Evolutionary conservation across 306 rosid species (phyloP).

Genomic region (Calophaca sinica): DNA sequence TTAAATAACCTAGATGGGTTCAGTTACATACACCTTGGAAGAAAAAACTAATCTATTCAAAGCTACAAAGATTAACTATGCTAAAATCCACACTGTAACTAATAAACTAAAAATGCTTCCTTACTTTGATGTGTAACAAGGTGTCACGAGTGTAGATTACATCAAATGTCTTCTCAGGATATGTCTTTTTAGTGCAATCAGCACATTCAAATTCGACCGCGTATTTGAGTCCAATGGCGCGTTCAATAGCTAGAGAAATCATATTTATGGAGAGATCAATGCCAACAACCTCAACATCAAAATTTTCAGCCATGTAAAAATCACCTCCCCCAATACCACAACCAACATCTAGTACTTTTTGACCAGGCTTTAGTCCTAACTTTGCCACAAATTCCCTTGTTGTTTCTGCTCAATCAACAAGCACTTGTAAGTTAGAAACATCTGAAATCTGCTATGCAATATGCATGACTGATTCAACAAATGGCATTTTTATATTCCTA

Average conservation of each 20-base stretch:
- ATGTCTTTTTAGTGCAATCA: constrained; percentile 81
- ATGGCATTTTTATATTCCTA: neutral
- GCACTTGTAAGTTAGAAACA: neutral
- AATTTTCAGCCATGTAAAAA: constrained; percentile 88
- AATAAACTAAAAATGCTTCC: constrained; percentile 9
- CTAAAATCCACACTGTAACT: neutral
- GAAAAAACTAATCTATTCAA: neutral
- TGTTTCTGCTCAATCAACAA: constrained; percentile 71
- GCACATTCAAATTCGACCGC: constrained; percentile 87
- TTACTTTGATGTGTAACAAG: constrained; percentile 90
- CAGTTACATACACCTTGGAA: no score
- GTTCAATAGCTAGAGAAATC: constrained; percentile 91
- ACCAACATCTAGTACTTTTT: constrained; percentile 88
- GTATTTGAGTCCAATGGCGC: constrained; percentile 78
- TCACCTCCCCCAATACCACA: constrained; percentile 97
- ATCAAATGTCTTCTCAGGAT: constrained; percentile 75
- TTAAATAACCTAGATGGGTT: no score
- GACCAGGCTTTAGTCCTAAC: constrained; percentile 76
- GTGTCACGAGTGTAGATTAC: constrained; percentile 90
- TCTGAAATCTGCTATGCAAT: neutral
- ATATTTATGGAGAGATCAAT: constrained; percentile 94
- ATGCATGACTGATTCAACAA: constrained; percentile 4
- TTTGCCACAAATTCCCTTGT: constrained; percentile 73
- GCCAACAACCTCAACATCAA: constrained; percentile 85
- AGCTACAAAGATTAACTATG: no score